Evolutionary conservation across 108 stramenopile genomes (phyloP), one percentile per base, ranked within the genome.

Genomic region (Schizochytrium sp.): DNA sequence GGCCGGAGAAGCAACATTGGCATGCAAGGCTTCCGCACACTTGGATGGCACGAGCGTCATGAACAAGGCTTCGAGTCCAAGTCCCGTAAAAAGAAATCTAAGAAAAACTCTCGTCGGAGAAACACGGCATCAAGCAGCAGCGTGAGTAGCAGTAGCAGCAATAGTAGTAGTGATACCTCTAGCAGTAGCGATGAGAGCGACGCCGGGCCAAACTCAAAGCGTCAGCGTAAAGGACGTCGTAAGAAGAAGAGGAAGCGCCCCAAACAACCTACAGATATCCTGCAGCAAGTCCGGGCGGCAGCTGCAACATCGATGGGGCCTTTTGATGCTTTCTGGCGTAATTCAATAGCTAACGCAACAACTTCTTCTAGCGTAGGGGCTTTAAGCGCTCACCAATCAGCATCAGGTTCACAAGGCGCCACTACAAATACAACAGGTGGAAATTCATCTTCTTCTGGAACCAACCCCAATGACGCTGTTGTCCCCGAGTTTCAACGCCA

Each of bases 21-120:
- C 3, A 13, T 83, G 8, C 76, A 83, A 28, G 76, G 76, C 76
- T 83, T 83, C 40, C 76, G 76, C 10, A 55, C 50, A 53, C 53
- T 55, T 40, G 76, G 76, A 13, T 83, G 53, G 50, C 76, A 83
- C 28, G 76, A 83, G 3, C 40, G 64, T 44, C 10, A 5, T 8
- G 64, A 38, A 7, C 12, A 44, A 38, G 64, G 64, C 64, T 15
- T 58, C 57, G 57, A 10, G 57, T 15, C 10, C 57, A 58, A 58
- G 57, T 17, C 57, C 13, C 57, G 57, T 17, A 58, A 58, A 17
- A 15, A 10, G 13, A 10, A 58, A 17, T 10, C 57, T 10, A 10
- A 58, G 17, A 58, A 58, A 17, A 58, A 58, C 13, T 15, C 57
- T 10, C 57, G 17, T 10, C 57, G 57, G 10, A 17, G 57, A 10